These are phyloP conservation scores for Candida maesae DNA, from an alignment of 805 yeast species.

Conservation along the genomic window DNA sequence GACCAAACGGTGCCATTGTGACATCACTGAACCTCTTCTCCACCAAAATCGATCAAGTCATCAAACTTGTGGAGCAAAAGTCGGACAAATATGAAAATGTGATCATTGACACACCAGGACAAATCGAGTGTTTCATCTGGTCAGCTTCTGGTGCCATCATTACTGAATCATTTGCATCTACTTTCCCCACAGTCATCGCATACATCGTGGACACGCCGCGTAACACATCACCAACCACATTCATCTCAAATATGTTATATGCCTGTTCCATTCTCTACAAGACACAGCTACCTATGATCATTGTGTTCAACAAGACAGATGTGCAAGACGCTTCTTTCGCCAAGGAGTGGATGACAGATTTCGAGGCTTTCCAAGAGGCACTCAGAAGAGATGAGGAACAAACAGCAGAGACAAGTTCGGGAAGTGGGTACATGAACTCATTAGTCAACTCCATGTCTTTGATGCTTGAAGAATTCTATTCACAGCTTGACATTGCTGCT, in stretches of 20 bases:
- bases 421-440: conserved; percentile 91
- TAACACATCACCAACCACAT: conserved; percentile 90
- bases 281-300: conserved; percentile 93
- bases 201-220: conserved; percentile 97
- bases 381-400: conserved; percentile 59
- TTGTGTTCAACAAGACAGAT: conserved; percentile 95
- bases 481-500: conserved; percentile 87
- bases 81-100: conserved; percentile 54
- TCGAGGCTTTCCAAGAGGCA: conserved; percentile 84
- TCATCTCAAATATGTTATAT: conserved; percentile 96
- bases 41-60: conserved; percentile 95
- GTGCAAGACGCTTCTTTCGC: conserved; percentile 83
- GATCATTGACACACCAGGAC: conserved; percentile 97
- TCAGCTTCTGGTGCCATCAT: conserved; percentile 95
- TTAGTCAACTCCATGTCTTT: conserved; percentile 91
- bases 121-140: conserved; percentile 98
- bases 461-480: conserved; percentile 94
- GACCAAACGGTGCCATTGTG: conserved; percentile 98
- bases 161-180: conserved; percentile 93
- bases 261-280: conserved; percentile 97
- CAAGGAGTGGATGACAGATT: conserved; percentile 95
- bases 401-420: conserved; percentile 51
- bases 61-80: conserved; percentile 78
- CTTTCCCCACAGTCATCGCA: conserved; percentile 94
- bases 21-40: conserved; percentile 89